phyloP scores from a whole-genome alignment of 2,329 filamentous ascomycete genomes.

The Penicillium polonicum region DNA sequence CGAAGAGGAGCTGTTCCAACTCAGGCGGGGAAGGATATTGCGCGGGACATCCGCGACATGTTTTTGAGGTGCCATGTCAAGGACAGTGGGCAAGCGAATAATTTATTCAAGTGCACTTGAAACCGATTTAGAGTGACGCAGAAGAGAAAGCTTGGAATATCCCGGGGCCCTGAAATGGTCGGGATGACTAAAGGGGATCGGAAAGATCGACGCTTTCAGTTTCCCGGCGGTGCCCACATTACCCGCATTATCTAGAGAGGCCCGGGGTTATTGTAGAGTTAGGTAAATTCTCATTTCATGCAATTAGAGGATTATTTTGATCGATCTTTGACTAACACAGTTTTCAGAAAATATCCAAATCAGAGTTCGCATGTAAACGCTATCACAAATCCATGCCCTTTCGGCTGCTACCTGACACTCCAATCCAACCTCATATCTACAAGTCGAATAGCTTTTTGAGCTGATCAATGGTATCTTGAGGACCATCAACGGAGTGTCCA shows the following conservation, averaged over 20 bases:
- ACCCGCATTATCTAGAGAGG: neutral
- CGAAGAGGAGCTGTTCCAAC: slow-evolving; percentile 41
- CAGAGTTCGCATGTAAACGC: slow-evolving; percentile 17
- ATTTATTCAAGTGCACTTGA: neutral
- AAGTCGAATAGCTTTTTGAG: slow-evolving; percentile 78
- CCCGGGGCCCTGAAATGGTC: neutral
- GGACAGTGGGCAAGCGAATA: neutral
- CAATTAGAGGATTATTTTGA: slow-evolving; percentile 3
- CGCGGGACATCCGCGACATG: slow-evolving; percentile 45
- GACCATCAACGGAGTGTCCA: slow-evolving; percentile 78
- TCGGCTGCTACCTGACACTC: neutral
- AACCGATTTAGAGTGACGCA: neutral
- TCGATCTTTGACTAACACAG: neutral
- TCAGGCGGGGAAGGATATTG: slow-evolving; percentile 44
- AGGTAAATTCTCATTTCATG: neutral
- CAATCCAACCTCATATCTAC: slow-evolving; percentile 33
- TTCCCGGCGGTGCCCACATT: slow-evolving; percentile 1
- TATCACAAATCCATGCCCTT: slow-evolving; percentile 15
- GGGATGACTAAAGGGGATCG: slow-evolving; percentile 9
- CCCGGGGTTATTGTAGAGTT: neutral
- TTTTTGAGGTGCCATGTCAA: slow-evolving; percentile 43
- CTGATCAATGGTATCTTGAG: slow-evolving; percentile 77
- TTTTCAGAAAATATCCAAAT: slow-evolving; percentile 2
- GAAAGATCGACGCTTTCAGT: slow-evolving; percentile 7
- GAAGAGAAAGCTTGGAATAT: neutral